A percentile compares a stretch with the other conserved stretches of the same genome.
Conservation (phyloP, 2,329 filamentous ascomycete species). For the Aspergillus aculeatus region DNA sequence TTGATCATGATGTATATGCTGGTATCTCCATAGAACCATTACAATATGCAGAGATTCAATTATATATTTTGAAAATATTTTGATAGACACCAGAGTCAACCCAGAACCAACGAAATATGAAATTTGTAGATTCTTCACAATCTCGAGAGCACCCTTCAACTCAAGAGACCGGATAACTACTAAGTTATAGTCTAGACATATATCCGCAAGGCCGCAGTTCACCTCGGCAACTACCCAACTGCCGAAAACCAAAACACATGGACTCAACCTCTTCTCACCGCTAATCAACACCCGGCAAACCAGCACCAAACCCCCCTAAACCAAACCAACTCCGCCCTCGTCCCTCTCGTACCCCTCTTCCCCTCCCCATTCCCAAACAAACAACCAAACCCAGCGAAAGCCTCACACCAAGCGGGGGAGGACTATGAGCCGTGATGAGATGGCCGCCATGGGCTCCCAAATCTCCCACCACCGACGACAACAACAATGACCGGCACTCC, state of each 20-base stretch:
- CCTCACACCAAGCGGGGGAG: constrained; percentile 11
- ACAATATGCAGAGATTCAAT: not conserved
- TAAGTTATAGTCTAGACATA: no score
- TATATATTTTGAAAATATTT: constrained; percentile 7
- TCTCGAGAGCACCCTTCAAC: no score
- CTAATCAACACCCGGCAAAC: no score
- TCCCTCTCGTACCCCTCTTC: not conserved
- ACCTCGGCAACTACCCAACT: constrained; percentile 15
- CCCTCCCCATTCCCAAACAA: not conserved
- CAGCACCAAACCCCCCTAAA: no score
- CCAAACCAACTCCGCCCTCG: no score
- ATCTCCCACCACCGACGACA: constrained; percentile 24
- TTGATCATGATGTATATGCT: not conserved
- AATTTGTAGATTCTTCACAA: not conserved
- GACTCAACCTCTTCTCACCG: no score
- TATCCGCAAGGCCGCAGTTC: constrained; percentile 4
- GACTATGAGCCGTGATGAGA: constrained; percentile 44
- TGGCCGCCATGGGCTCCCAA: constrained; percentile 50
- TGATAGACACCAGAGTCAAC: not conserved
- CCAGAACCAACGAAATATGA: no score
- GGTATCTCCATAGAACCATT: not conserved
- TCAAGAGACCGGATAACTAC: no score
- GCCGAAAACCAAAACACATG: not conserved
- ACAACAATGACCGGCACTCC: constrained; percentile 40
- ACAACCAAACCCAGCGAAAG: constrained; percentile 1